A percentile compares a stretch with the other conserved stretches of the same genome.
phyloP scores from a whole-genome alignment of 169 alveolate species.

The Babesia bigemina region DNA sequence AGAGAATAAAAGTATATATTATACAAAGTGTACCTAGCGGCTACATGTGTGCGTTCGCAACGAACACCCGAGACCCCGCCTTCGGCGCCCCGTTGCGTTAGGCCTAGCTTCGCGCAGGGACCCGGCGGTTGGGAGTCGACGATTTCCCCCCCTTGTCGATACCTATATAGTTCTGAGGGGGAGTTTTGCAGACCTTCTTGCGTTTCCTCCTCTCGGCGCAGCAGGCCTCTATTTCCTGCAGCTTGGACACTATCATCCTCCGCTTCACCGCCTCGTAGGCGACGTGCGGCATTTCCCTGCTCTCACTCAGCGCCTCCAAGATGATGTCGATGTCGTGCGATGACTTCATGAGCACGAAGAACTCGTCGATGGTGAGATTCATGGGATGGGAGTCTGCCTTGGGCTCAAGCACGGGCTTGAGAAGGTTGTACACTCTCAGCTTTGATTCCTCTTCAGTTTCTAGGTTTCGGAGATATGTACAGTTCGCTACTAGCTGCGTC shows the following conservation, averaged over 20 bases:
- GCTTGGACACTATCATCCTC: slow-evolving; percentile 8
- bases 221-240: slow-evolving; percentile 11
- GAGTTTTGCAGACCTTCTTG: background rate
- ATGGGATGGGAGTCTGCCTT: background rate
- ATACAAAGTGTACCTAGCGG: background rate
- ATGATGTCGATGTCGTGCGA: slow-evolving; percentile 6
- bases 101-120: background rate
- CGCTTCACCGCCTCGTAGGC: slow-evolving; percentile 27
- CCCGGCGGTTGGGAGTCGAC: background rate
- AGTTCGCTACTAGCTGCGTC: slow-evolving; percentile 37
- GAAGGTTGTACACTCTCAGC: slow-evolving; percentile 16
- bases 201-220: background rate
- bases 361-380: slow-evolving; percentile 50
- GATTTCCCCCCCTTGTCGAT: background rate
- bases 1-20: background rate
- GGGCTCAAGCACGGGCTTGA: slow-evolving; percentile 10
- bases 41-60: background rate
- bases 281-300: background rate
- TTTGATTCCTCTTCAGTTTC: slow-evolving; percentile 29
- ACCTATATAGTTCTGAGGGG: background rate
- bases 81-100: too few species aligned
- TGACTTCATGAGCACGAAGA: slow-evolving; percentile 59
- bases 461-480: slow-evolving; percentile 4
- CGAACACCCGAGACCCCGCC: background rate
- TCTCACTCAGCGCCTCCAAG: slow-evolving; percentile 2